phyloP scores from a whole-genome alignment of 176 grass and related monocot genomes.

The Zoysia japonica region DNA sequence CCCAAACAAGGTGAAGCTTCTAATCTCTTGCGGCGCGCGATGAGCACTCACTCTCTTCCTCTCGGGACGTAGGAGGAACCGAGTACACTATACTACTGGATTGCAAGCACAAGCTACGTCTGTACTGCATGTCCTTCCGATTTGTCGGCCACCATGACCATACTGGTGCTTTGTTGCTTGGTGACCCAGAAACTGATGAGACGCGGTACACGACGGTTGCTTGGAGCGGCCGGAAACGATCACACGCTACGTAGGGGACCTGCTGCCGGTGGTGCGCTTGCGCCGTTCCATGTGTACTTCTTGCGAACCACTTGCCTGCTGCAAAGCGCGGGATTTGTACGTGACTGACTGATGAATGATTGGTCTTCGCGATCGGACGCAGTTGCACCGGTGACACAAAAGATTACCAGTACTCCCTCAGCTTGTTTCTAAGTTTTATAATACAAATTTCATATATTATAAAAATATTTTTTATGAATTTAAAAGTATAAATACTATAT shows the following conservation, averaged over 20 bases:
- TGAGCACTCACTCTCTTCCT: too few species aligned
- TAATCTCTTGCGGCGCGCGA: too few species aligned
- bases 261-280: neutral
- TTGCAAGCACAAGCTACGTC: too few species aligned
- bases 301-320: neutral
- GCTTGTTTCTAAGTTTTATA: too few species aligned
- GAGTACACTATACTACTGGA: too few species aligned
- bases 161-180: conserved; percentile 1
- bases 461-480: too few species aligned
- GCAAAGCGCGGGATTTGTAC: neutral
- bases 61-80: too few species aligned
- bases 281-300: neutral
- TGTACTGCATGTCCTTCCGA: neutral
- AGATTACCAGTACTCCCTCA: neutral
- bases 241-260: neutral
- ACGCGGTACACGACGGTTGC: conserved; percentile 1
- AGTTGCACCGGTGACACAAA: too few species aligned
- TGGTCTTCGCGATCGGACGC: neutral
- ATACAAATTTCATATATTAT: too few species aligned
- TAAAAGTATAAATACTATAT: neutral
- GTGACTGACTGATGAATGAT: neutral
- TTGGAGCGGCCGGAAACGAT: conserved; percentile 7
- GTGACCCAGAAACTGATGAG: neutral
- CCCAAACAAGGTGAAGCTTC: too few species aligned
- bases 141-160: neutral